A percentile compares a stretch with the other conserved stretches of the same genome.
phyloP scores from a whole-genome alignment of 306 rosid species.

The Lathyrus sativus region DNA sequence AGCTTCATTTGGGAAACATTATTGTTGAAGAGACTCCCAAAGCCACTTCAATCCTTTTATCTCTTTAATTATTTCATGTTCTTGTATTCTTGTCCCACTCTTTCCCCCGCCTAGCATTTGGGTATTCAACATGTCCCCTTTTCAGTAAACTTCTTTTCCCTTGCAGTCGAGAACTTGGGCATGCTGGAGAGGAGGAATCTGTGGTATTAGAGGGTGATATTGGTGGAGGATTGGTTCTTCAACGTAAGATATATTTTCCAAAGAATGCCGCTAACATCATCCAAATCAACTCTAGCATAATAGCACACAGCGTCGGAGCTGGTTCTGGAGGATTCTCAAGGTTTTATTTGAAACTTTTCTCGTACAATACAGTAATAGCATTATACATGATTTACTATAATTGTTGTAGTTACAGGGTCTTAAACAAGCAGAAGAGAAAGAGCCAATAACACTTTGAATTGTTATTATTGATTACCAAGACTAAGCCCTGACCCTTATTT shows the following conservation, averaged over 20 bases:
- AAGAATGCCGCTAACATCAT: constrained; percentile 51
- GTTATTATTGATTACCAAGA: not conserved
- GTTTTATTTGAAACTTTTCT: constrained; percentile 46
- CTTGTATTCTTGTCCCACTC: constrained; percentile 3
- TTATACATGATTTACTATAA: constrained; percentile 19
- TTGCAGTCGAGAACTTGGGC: constrained; percentile 68
- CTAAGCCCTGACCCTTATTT: not conserved
- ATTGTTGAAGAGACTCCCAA: constrained; percentile 12
- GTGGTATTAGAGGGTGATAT: constrained; percentile 79
- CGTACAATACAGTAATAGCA: constrained; percentile 11
- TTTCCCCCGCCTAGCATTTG: not conserved
- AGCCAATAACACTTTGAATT: not conserved
- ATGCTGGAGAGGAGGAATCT: constrained; percentile 69
- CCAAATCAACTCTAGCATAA: constrained; percentile 70
- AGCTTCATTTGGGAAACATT: constrained; percentile 12
- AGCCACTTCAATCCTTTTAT: constrained; percentile 20
- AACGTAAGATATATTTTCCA: constrained; percentile 61
- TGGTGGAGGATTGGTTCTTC: constrained; percentile 86
- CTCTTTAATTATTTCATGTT: not conserved
- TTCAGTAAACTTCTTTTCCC: constrained; percentile 25
- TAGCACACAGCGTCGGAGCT: constrained; percentile 82
- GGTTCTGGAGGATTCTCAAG: constrained; percentile 98
- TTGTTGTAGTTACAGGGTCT: not conserved
- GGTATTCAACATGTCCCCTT: constrained; percentile 25
- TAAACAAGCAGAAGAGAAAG: not conserved